These are phyloP conservation scores for Capsella bursapastoris DNA, from an alignment of 345 rosid genomes.

Conservation along the genomic window DNA sequence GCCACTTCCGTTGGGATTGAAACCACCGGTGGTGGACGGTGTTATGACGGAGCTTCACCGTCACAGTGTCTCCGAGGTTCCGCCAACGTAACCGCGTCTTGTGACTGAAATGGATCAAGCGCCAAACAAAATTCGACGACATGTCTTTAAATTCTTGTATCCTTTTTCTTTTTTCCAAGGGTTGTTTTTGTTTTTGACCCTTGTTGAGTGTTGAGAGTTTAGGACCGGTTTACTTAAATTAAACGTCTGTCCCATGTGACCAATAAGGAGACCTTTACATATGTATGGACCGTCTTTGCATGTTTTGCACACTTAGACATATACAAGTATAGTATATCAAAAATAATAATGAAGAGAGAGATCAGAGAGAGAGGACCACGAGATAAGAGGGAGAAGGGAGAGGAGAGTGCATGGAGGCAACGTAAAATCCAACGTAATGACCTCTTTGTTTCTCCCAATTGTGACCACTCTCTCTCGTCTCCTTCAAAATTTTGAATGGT, in stretches of 20 bases:
- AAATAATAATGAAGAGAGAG: not conserved
- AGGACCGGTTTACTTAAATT: conserved; percentile 11
- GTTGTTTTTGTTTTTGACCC: conserved; percentile 42
- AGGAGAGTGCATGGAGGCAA: conserved; percentile 44
- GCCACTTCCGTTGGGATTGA: conserved; percentile 82
- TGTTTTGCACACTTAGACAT: too few relatives aligned
- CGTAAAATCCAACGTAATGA: conserved; percentile 47
- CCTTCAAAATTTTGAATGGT: conserved; percentile 25
- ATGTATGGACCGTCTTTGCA: too few relatives aligned
- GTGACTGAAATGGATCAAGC: conserved; percentile 35
- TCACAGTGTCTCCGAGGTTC: conserved; percentile 69
- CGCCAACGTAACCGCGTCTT: conserved; percentile 48
- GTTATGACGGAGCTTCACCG: conserved; percentile 75
- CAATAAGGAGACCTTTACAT: conserved; percentile 33
- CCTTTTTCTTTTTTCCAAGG: conserved; percentile 18
- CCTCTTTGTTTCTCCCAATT: conserved; percentile 36
- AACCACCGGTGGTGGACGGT: conserved; percentile 72
- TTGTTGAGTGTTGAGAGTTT: conserved; percentile 42
- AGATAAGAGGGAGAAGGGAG: conserved; percentile 36
- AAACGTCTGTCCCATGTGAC: conserved; percentile 23
- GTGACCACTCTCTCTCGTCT: conserved; percentile 42
- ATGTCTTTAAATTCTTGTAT: conserved; percentile 32
- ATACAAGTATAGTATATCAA: too few relatives aligned
- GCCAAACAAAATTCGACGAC: conserved; percentile 44
- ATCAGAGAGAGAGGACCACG: conserved; percentile 45